These are phyloP conservation scores for Aspergillus transmontanensis DNA, from an alignment of 2,329 filamentous ascomycete genomes.

Conservation along the genomic window DNA sequence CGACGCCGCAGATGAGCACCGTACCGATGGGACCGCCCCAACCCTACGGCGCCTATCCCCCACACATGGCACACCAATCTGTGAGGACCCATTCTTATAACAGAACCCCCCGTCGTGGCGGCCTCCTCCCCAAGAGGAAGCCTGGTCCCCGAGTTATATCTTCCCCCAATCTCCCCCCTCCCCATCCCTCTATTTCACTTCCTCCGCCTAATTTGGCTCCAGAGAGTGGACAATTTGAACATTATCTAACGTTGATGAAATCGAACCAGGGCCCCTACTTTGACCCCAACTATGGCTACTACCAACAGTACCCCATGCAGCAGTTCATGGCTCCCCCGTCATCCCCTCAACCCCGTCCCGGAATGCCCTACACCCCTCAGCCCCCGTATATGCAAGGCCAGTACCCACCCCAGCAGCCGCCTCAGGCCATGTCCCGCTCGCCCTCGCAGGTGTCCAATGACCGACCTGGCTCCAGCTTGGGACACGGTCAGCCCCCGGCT, in stretches of 20 bases:
- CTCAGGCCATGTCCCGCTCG: constrained; percentile 76
- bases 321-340: constrained; percentile 49
- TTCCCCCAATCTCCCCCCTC: constrained; percentile 25
- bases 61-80: constrained; percentile 61
- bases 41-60: constrained; percentile 60
- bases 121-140: constrained; percentile 37
- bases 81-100: constrained; percentile 54
- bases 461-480: constrained; percentile 61
- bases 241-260: constrained; percentile 67
- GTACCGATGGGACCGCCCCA: constrained; percentile 67
- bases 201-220: constrained; percentile 65
- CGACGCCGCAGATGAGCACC: constrained; percentile 70
- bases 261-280: constrained; percentile 58
- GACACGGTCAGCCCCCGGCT: constrained; percentile 56
- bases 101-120: constrained; percentile 35
- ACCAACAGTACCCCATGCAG: constrained; percentile 41
- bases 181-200: constrained; percentile 22
- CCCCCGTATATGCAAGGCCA: constrained; percentile 54
- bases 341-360: constrained; percentile 47
- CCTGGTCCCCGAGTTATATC: constrained; percentile 30
- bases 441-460: constrained; percentile 77
- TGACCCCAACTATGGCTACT: constrained; percentile 52
- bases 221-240: constrained; percentile 70
- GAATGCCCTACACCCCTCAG: constrained; percentile 53
- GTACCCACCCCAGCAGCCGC: constrained; percentile 52